Conservation (phyloP, 2,329 filamentous ascomycete genomes). For the Colletotrichum sansevieriae region DNA sequence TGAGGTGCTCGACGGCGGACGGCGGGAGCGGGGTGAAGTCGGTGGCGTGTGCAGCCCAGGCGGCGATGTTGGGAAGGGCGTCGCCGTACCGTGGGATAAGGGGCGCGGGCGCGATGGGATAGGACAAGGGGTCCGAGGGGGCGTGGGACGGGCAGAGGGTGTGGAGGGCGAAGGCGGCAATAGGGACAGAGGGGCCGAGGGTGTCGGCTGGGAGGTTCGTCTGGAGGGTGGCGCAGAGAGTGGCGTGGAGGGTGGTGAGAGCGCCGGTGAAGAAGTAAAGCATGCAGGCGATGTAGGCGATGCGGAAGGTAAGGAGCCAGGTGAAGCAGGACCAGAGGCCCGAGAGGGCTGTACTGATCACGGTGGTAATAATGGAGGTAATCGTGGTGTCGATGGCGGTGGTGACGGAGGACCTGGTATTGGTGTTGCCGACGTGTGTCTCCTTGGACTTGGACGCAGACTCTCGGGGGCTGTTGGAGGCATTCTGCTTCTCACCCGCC, state of each 20-base stretch:
- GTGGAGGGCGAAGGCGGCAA: neutral
- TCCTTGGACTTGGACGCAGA: neutral
- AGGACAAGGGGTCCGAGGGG: neutral
- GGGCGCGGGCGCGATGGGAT: neutral
- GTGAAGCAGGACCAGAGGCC: neutral
- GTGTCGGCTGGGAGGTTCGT: neutral
- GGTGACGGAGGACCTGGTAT: neutral
- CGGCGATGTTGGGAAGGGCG: slow-evolving; percentile 9
- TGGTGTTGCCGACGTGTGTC: neutral
- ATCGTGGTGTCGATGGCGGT: neutral
- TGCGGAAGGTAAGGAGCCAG: neutral
- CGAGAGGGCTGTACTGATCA: neutral
- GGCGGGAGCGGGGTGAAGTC: neutral
- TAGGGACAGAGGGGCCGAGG: neutral
- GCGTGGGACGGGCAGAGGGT: neutral
- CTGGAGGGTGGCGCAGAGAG: neutral
- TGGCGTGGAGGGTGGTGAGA: neutral
- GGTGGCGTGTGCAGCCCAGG: slow-evolving; percentile 4
- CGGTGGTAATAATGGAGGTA: neutral
- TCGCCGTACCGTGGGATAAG: slow-evolving; percentile 7
- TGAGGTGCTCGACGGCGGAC: neutral
- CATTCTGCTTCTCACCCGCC: neutral
- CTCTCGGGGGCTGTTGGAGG: neutral
- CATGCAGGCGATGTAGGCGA: neutral
- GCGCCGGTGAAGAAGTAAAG: neutral